A percentile compares a stretch with the other conserved stretches of the same genome.
These are phyloP conservation scores for Colletotrichum plurivorum DNA, from an alignment of 2,329 filamentous ascomycete species.

Conservation along the genomic window DNA sequence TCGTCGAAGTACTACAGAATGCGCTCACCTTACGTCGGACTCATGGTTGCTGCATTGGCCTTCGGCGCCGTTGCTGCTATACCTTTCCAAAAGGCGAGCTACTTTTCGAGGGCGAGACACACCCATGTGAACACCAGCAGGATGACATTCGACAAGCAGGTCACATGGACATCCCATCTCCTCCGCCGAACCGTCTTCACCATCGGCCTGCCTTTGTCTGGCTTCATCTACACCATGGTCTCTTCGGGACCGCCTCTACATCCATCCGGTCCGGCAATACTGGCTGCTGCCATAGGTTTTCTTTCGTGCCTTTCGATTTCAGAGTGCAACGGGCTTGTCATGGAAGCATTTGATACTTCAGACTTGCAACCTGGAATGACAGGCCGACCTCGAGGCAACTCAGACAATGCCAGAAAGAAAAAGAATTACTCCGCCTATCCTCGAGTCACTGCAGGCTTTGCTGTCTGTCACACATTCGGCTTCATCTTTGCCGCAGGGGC, in stretches of 20 bases:
- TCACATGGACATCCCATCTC: slow-evolving; percentile 81
- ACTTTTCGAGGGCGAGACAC: slow-evolving; percentile 76
- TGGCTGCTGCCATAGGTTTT: slow-evolving; percentile 78
- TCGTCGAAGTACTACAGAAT: slow-evolving; percentile 77
- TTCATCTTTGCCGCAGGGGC: slow-evolving; percentile 79
- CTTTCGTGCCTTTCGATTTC: slow-evolving; percentile 80
- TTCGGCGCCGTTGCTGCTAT: slow-evolving; percentile 79
- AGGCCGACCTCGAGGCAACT: slow-evolving; percentile 63
- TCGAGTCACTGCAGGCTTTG: slow-evolving; percentile 79
- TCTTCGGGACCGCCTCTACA: slow-evolving; percentile 74
- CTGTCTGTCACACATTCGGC: slow-evolving; percentile 77
- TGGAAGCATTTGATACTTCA: slow-evolving; percentile 87
- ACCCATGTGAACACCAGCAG: slow-evolving; percentile 73
- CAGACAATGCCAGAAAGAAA: slow-evolving; percentile 56
- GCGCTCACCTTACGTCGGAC: slow-evolving; percentile 75
- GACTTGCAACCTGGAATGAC: slow-evolving; percentile 82
- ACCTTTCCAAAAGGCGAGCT: slow-evolving; percentile 79
- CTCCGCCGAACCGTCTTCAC: slow-evolving; percentile 78
- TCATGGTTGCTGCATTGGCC: slow-evolving; percentile 75
- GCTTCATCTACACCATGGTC: slow-evolving; percentile 76
- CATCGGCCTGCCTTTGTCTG: slow-evolving; percentile 75
- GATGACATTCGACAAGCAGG: slow-evolving; percentile 74
- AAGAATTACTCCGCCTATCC: slow-evolving; percentile 85
- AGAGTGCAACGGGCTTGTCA: slow-evolving; percentile 82
- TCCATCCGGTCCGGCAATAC: slow-evolving; percentile 74